Conservation (phyloP, 1,139 yeast genomes). For the Hyphopichia khmerensis region DNA sequence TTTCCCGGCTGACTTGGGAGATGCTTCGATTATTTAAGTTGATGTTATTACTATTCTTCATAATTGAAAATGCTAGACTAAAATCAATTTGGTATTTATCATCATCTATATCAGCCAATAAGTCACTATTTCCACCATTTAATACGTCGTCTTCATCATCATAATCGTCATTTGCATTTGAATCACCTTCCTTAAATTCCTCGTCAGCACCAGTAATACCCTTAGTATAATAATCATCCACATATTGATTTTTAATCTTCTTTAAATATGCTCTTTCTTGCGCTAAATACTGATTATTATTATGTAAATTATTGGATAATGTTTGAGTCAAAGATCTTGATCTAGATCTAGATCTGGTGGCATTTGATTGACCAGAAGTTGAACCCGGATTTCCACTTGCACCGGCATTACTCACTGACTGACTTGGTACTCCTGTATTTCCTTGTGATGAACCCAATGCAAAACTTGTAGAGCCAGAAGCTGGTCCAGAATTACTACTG, state of each 20-base stretch:
- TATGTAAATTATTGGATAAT: constrained; percentile 18
- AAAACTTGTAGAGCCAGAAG: not conserved
- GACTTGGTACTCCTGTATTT: constrained; percentile 2
- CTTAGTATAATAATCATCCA: constrained; percentile 69
- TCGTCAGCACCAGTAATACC: constrained; percentile 49
- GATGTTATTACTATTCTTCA: constrained; percentile 32
- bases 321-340: constrained; percentile 22
- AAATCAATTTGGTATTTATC: constrained; percentile 44
- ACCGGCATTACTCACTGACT: constrained; percentile 1
- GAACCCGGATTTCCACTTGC: not conserved
- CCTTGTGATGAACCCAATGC: not conserved
- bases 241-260: constrained; percentile 60
- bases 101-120: constrained; percentile 43
- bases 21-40: constrained; percentile 35
- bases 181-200: constrained; percentile 29
- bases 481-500: not conserved
- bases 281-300: constrained; percentile 45
- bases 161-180: constrained; percentile 25
- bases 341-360: constrained; percentile 11
- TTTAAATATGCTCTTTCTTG: constrained; percentile 72
- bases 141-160: constrained; percentile 21
- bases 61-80: constrained; percentile 36
- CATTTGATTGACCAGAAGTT: not conserved
- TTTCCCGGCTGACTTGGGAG: constrained; percentile 41
- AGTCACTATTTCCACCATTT: constrained; percentile 26